Evolutionary conservation across 352 stramenopile species (phyloP).

Genomic region (Globisporangium okanoganense): DNA sequence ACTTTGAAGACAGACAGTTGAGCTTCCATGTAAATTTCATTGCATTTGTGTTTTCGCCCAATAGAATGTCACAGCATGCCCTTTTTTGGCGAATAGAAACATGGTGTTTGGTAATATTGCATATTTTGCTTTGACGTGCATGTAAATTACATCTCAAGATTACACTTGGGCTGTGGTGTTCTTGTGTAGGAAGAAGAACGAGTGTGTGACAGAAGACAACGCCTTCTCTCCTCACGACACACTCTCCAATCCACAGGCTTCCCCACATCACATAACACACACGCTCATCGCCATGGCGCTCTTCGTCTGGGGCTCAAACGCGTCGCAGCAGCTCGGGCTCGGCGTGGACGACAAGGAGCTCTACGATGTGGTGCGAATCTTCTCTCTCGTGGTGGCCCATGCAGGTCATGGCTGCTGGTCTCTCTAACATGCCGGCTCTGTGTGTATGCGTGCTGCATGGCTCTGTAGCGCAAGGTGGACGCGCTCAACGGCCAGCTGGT

Average conservation of each 20-base stretch:
- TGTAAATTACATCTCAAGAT: neutral
- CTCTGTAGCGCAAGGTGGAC: constrained; percentile 43
- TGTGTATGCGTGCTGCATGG: neutral
- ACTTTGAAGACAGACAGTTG: too few species aligned
- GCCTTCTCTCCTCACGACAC: neutral
- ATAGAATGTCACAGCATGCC: neutral
- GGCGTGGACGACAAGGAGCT: constrained; percentile 42
- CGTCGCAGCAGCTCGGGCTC: constrained; percentile 69
- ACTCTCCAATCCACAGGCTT: constrained; percentile 1
- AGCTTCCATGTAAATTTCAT: too few species aligned
- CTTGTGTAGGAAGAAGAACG: neutral
- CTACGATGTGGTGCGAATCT: constrained; percentile 41
- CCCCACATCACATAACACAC: neutral
- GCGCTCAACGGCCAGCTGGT: constrained; percentile 54
- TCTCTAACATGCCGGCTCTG: neutral
- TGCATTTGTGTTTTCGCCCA: too few species aligned
- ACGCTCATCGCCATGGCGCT: constrained; percentile 45
- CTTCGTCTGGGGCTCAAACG: constrained; percentile 73
- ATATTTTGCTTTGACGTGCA: neutral
- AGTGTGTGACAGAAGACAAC: neutral
- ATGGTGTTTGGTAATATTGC: neutral
- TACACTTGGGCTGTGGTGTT: neutral
- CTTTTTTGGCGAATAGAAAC: neutral
- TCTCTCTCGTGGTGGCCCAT: neutral
- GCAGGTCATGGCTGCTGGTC: neutral